Evolutionary conservation across 371 early-diverging fungal species (phyloP).

Genomic region (Mortierella sp.): DNA sequence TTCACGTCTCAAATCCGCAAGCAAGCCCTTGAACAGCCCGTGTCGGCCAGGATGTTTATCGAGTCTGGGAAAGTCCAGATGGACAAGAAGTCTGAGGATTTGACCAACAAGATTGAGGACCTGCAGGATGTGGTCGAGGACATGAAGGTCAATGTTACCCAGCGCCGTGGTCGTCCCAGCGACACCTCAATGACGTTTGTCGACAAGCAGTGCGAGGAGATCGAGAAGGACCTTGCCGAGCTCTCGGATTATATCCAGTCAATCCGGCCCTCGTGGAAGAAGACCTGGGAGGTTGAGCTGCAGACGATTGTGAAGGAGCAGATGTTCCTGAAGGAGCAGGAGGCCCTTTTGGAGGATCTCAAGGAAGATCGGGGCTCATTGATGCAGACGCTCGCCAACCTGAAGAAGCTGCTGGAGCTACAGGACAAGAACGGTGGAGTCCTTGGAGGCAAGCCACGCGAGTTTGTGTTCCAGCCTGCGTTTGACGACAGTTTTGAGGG

Average conservation of each 20-base stretch:
- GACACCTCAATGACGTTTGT: slow-evolving; percentile 66
- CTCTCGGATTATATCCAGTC: slow-evolving; percentile 66
- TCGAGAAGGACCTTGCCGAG: slow-evolving; percentile 62
- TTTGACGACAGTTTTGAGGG: slow-evolving; percentile 72
- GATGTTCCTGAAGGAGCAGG: slow-evolving; percentile 81
- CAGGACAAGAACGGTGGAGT: slow-evolving; percentile 58
- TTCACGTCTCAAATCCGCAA: slow-evolving; percentile 61
- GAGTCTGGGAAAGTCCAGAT: slow-evolving; percentile 71
- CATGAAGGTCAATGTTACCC: slow-evolving; percentile 81
- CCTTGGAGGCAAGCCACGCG: slow-evolving; percentile 18
- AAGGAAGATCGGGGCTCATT: slow-evolving; percentile 73
- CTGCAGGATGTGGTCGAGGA: slow-evolving; percentile 81
- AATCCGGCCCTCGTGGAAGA: slow-evolving; percentile 80
- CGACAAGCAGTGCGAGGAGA: slow-evolving; percentile 61
- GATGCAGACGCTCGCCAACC: slow-evolving; percentile 68
- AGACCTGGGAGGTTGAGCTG: slow-evolving; percentile 84
- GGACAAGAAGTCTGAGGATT: slow-evolving; percentile 65
- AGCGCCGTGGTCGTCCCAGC: slow-evolving; percentile 77
- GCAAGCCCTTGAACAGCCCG: slow-evolving; percentile 47
- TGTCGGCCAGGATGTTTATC: slow-evolving; percentile 62
- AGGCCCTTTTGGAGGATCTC: slow-evolving; percentile 74
- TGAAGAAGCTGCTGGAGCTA: slow-evolving; percentile 73
- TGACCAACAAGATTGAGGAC: slow-evolving; percentile 74
- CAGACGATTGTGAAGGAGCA: slow-evolving; percentile 86
- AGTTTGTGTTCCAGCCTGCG: slow-evolving; percentile 64